Evolutionary conservation across 2,329 filamentous ascomycete species (phyloP), one percentile per base, ranked within the genome.

Genomic region (Fusarium sp.): DNA sequence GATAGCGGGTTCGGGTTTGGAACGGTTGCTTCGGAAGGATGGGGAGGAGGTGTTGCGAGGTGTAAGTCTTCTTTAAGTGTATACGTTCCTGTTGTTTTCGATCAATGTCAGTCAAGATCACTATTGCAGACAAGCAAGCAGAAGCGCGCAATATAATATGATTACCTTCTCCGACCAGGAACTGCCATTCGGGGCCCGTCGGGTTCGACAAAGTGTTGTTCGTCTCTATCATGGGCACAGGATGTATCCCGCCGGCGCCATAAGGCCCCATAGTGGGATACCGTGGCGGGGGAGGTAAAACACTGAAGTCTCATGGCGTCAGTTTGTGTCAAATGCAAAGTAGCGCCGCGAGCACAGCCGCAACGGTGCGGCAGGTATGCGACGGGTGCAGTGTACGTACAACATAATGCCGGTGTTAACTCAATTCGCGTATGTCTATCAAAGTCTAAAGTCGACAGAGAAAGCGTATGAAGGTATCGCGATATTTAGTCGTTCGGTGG

Each of bases 1-100:
- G 94, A 91, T 42, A 99, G 88, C 26, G 96, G 96, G 76, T 98
- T 99, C 44, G 93, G 92, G 76, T 97, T 98, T 60, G 92, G 82
- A 40, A 95, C 83, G 22, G 94, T 95, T 14, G 93, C 91, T 84
- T 99, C 96, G 65, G 95, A 97, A 22, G 96, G 96, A 81, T 99
- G 96, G 15, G 95, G 95, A 68, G 95, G 95, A 58, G 96, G 96
- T 34, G 95, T 98, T 44, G 96, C 95, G 59, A 99, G 90, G 72
- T 94, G 92, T 28, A 99, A 84, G 78, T 97, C 93, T 81, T 99
- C 95, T 78, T 94, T 92, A 43, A 98, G 88, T 22, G 92, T 87
- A 77, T 99, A 99, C 65, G 93, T 95, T 75, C 95, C 94, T 96
- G 73, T 54, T 34, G 22, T 34, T 46, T 56, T 50, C 43, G 14